Percentiles rank a stretch among this genome's conserved stretches.
phyloP scores from a whole-genome alignment of 2,329 filamentous ascomycete genomes.

The Sordariomycetes sp. region DNA sequence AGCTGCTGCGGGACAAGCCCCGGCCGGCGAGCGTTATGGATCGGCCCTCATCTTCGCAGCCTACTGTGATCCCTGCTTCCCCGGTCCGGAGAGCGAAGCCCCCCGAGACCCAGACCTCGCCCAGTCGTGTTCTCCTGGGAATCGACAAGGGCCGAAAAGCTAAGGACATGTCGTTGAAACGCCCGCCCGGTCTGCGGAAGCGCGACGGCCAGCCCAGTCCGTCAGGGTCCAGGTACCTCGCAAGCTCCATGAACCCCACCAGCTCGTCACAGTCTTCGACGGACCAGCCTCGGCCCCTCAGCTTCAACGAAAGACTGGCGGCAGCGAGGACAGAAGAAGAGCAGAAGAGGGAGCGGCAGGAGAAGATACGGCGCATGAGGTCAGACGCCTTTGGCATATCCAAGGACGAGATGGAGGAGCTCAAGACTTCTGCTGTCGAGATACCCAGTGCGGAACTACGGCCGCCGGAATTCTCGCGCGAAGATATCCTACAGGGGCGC shows the following conservation, averaged over 20 bases:
- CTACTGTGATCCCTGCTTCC: slow-evolving; percentile 48
- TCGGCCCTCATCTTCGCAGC: not conserved
- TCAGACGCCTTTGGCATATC: slow-evolving; percentile 44
- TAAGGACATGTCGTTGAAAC: slow-evolving; percentile 71
- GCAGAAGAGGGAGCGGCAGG: slow-evolving; percentile 32
- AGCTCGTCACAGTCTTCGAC: slow-evolving; percentile 7
- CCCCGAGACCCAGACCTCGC: slow-evolving; percentile 50
- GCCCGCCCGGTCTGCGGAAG: slow-evolving; percentile 41
- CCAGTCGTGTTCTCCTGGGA: slow-evolving; percentile 66
- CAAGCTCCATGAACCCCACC: not conserved
- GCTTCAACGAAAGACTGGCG: slow-evolving; percentile 79
- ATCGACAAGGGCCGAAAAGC: slow-evolving; percentile 81
- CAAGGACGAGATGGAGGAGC: slow-evolving; percentile 43
- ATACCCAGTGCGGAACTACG: slow-evolving; percentile 33
- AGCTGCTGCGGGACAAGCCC: not conserved
- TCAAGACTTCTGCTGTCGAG: slow-evolving; percentile 42
- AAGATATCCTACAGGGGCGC: slow-evolving; percentile 38
- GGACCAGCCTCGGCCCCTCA: slow-evolving; percentile 26
- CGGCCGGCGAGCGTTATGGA: not conserved
- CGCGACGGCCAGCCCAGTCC: slow-evolving; percentile 6
- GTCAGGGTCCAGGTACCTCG: not conserved
- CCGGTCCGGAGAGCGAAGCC: slow-evolving; percentile 50
- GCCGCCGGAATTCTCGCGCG: slow-evolving; percentile 44
- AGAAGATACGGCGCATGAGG: slow-evolving; percentile 37
- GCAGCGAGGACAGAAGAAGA: slow-evolving; percentile 48